Base-by-base conservation (phyloP, 2,329 filamentous ascomycete genomes). In the Juglanconis oblonga region DNA sequence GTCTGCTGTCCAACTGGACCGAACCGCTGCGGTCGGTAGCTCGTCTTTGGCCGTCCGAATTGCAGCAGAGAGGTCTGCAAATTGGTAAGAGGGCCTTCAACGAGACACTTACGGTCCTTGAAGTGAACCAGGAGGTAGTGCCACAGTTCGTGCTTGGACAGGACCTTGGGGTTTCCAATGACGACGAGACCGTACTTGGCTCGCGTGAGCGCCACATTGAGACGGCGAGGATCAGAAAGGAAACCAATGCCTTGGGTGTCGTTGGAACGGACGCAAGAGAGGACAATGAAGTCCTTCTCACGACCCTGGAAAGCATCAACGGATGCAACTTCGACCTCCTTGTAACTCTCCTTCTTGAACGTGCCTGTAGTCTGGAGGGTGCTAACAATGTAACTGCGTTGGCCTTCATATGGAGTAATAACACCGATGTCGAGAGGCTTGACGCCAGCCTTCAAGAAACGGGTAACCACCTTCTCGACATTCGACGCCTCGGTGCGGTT, bases 241-340 rank as follows among this genome's bases (percentile, higher is more conserved):
- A 99, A 99, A 77, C 95, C 95, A 69, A 99, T 99, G 66, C 95
- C 95, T 74, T 99, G 95, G 73, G 98, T 96, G 69, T 99, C 95
- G 73, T 99, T 99, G 72, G 94, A 98, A 72, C 95, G 91, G 54
- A 99, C 95, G 71, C 95, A 99, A 63, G 95, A 98, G 36, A 99
- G 81, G 44, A 99, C 93, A 69, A 99, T 99, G 70, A 97, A 99
- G 72, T 99, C 95, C 79, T 99, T 99, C 77, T 99, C 95, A 80
- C 95, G 90, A 55, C 95, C 95, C 73, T 99, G 95, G 83, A 99
- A 99, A 24, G 95, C 95, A 79, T 99, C 95, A 42, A 99, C 95
- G 0, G 94, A 98, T 4, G 95, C 95, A 45, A 99, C 95, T 74
- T 99, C 95, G 31, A 99, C 94, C 71, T 98, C 94, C 77, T 98